Conservation (phyloP, 176 grass and related monocot genomes). For the maize (Zea mays) region Zm-B73-REFERENCE-NAM-5.0 NC_050103.1:179247001-179247500, state of each 20-base stretch:
- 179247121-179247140: no score
- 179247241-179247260: conserved; percentile 1
- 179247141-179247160: no score
- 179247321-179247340: background rate
- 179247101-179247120: no score
- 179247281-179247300: conserved; percentile 37
- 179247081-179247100: no score
- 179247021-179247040: background rate
- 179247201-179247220: no score
- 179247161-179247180: no score
- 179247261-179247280: conserved; percentile 25
- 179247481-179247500: conserved; percentile 51
- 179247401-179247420: conserved; percentile 43
- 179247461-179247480: conserved; percentile 1
- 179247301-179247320: conserved; percentile 6
- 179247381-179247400: conserved; percentile 48
- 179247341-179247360: no score
- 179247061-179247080: no score
- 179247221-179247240: no score
- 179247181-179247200: no score
- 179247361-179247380: no score
- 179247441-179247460: conserved; percentile 42
- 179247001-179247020: background rate
- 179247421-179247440: conserved; percentile 52
- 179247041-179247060: background rate